phyloP scores from a whole-genome alignment of 495 filamentous ascomycete genomes.

The Pyrenula aspistea region DNA sequence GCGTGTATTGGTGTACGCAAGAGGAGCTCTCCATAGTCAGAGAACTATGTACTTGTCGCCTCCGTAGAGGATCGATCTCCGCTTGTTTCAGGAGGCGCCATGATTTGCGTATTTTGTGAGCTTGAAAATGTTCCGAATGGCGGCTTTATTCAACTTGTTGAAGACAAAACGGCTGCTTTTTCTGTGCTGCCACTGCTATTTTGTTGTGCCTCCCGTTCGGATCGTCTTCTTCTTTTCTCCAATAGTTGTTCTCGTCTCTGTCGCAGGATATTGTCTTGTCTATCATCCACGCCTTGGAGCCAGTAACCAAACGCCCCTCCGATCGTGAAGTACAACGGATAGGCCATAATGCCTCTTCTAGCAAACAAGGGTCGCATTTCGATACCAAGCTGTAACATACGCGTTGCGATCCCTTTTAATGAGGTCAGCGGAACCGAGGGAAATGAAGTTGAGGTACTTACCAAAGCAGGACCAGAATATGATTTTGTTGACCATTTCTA shows the following conservation, averaged over 20 bases:
- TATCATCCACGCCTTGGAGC: constrained; percentile 72
- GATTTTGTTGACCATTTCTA: constrained; percentile 60
- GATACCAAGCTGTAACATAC: constrained; percentile 91
- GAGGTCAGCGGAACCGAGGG: constrained; percentile 1
- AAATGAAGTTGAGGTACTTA: constrained; percentile 31
- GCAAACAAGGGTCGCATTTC: constrained; percentile 94
- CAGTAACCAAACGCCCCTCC: constrained; percentile 94
- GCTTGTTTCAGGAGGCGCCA: too few relatives aligned
- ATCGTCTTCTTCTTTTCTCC: constrained; percentile 76
- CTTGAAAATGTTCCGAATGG: background rate
- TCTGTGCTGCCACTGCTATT: constrained; percentile 5
- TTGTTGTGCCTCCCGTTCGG: constrained; percentile 37
- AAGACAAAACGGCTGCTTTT: constrained; percentile 27
- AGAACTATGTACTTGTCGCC: too few relatives aligned
- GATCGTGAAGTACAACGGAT: constrained; percentile 73
- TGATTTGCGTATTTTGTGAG: background rate
- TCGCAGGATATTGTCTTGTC: constrained; percentile 61
- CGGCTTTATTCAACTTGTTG: constrained; percentile 19
- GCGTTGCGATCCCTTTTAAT: constrained; percentile 66
- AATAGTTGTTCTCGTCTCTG: constrained; percentile 66
- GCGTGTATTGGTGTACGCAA: too few relatives aligned
- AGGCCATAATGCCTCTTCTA: constrained; percentile 69
- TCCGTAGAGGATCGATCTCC: too few relatives aligned
- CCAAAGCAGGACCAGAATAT: constrained; percentile 97
- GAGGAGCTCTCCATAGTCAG: too few relatives aligned